Evolutionary conservation across 306 rosid genomes (phyloP).

Genomic region (Lablab purpureus): DNA sequence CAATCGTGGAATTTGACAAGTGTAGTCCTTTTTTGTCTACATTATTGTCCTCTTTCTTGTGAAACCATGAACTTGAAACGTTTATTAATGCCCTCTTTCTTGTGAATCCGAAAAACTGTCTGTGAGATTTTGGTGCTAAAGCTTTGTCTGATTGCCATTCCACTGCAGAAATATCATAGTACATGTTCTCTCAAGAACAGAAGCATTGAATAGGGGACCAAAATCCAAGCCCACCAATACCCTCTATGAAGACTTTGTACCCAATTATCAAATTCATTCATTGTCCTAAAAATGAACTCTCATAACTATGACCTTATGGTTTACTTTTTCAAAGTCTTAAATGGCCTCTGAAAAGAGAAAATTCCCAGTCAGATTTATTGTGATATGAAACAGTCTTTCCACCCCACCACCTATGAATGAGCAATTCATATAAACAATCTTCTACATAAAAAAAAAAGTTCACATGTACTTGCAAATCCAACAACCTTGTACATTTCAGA

Average conservation of each 20-base stretch:
- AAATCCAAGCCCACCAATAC: background rate
- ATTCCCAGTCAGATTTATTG: background rate
- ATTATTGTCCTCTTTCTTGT: slow-evolving; percentile 9
- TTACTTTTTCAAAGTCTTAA: background rate
- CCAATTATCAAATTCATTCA: slow-evolving; percentile 6
- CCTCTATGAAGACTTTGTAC: background rate
- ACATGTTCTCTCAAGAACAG: slow-evolving; percentile 13
- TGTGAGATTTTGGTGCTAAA: slow-evolving; percentile 23
- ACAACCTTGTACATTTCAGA: background rate
- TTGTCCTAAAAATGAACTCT: slow-evolving; percentile 6
- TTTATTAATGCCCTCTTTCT: background rate
- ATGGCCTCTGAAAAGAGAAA: background rate
- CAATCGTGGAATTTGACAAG: background rate
- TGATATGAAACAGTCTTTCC: background rate
- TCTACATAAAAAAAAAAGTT: background rate
- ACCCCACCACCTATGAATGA: slow-evolving; percentile 12
- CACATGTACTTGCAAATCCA: slow-evolving; percentile 13
- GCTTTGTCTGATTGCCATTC: background rate
- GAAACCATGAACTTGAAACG: background rate
- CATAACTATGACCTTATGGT: background rate
- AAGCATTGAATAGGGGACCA: slow-evolving; percentile 24
- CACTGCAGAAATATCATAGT: slow-evolving; percentile 12
- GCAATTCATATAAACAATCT: slow-evolving; percentile 7
- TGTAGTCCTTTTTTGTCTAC: background rate
- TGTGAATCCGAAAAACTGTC: slow-evolving; percentile 36